Base-by-base conservation (phyloP, 2,329 filamentous ascomycete species). In the Beauveria sp. region DNA sequence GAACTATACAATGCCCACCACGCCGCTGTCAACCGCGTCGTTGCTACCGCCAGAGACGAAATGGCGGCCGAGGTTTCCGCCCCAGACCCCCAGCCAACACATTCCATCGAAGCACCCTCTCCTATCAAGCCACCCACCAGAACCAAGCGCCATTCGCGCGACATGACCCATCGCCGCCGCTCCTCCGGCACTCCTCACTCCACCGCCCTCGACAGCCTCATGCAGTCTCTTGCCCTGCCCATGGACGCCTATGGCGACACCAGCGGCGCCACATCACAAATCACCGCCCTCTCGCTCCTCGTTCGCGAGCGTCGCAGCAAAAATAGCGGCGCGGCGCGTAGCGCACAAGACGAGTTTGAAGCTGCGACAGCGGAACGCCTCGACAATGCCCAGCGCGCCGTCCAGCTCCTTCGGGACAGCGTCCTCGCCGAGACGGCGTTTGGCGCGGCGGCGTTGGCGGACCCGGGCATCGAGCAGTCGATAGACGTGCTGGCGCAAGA, bases 341-440 rank as follows among this genome's bases (percentile, higher is more conserved):
- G 74, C 63, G 72, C 78, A 0, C 82, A 85, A 64, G 75, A 77
- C 16, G 75, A 76, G 0, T 80, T 83, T n/a, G 83, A 85, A 66
- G 65, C 64, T 0, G 70, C 70, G 0, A 71, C 77, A 0, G 71
- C 72, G 1, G 68, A 72, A 0, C 75, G 80, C 10, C 66, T 85
- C 0, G 69, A 75, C 0, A 82, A 85, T 62, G 75, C 77, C 0
- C 73, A 75, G 20, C 68, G 74, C 3, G 82, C 81, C 0, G 66
- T 84, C 1, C 77, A 80, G 63, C 66, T 81, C 9, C 68, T 84
- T 18, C 71, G 76, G 5, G 81, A 83, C 62, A 82, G 78, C 46
- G 70, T 85, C 1, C 70, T 84, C 2, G 79, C 80, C 0, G 82
- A 85, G 65, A 82, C 77, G 34, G 71, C 76, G 5, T 83, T 76